Evolutionary conservation across 2,329 filamentous ascomycete species (phyloP).

Genomic region (Aspergillus glaucus): DNA sequence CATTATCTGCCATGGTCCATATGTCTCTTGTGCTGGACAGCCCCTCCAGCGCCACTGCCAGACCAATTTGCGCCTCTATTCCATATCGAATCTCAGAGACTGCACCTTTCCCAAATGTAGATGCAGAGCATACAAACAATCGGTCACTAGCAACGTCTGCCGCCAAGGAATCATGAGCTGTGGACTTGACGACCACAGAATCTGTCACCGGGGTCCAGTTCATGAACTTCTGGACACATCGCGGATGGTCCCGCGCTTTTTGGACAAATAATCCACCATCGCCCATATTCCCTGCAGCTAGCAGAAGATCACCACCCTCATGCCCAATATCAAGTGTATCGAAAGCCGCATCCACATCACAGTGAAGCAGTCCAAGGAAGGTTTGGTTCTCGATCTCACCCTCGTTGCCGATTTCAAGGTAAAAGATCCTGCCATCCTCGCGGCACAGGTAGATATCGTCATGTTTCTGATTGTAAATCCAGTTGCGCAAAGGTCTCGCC

Average conservation of each 20-base stretch:
- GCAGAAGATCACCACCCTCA: slow-evolving; percentile 66
- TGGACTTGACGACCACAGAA: slow-evolving; percentile 26
- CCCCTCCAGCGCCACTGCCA: slow-evolving; percentile 35
- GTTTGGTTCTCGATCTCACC: slow-evolving; percentile 50
- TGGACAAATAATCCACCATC: slow-evolving; percentile 71
- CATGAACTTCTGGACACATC: slow-evolving; percentile 55
- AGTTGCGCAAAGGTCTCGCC: slow-evolving; percentile 67
- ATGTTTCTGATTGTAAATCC: slow-evolving; percentile 54
- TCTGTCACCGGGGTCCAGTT: slow-evolving; percentile 55
- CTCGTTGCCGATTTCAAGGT: slow-evolving; percentile 59
- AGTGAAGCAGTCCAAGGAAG: slow-evolving; percentile 59
- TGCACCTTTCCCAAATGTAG: slow-evolving; percentile 52
- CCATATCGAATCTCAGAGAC: slow-evolving; percentile 66
- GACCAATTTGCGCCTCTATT: slow-evolving; percentile 60
- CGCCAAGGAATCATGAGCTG: slow-evolving; percentile 8
- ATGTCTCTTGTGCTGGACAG: slow-evolving; percentile 35
- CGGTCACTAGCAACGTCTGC: slow-evolving; percentile 43
- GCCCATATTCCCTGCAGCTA: slow-evolving; percentile 72
- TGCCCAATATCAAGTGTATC: slow-evolving; percentile 60
- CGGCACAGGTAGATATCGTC: slow-evolving; percentile 82
- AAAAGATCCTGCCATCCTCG: slow-evolving; percentile 76
- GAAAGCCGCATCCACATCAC: slow-evolving; percentile 76
- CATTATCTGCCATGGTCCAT: slow-evolving; percentile 37
- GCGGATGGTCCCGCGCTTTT: slow-evolving; percentile 49
- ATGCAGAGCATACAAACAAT: slow-evolving; percentile 62